phyloP scores from a whole-genome alignment of 108 stramenopile species.

The Pseudonitzschia multiseries region DNA sequence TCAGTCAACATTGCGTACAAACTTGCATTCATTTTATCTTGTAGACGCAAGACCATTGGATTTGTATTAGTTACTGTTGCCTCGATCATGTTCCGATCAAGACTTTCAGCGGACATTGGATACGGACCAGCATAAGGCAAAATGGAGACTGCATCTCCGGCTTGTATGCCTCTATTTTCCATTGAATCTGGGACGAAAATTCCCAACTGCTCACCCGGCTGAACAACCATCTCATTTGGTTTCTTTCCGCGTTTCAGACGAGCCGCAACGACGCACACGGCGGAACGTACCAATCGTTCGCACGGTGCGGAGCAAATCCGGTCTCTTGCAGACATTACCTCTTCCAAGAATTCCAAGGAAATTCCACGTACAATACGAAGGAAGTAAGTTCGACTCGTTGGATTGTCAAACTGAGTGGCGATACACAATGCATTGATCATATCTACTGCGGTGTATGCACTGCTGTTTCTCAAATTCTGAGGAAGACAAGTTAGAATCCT shows the following conservation, averaged over 20 bases:
- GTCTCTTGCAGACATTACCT: constrained; percentile 88
- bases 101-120: constrained; percentile 88
- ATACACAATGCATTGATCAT: constrained; percentile 92
- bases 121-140: constrained; percentile 91
- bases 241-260: constrained; percentile 80
- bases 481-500: constrained; percentile 81
- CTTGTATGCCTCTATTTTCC: constrained; percentile 89
- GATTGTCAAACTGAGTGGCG: constrained; percentile 86
- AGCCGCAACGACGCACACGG: constrained; percentile 89
- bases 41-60: constrained; percentile 81
- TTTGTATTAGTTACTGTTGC: constrained; percentile 83
- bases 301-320: constrained; percentile 90
- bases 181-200: constrained; percentile 87
- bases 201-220: constrained; percentile 85
- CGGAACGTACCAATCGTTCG: constrained; percentile 79
- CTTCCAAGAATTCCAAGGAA: constrained; percentile 88
- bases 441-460: constrained; percentile 84
- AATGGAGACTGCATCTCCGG: constrained; percentile 89
- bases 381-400: constrained; percentile 84
- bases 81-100: constrained; percentile 92
- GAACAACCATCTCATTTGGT: constrained; percentile 77
- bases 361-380: constrained; percentile 89
- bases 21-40: constrained; percentile 80
- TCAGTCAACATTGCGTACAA: constrained; percentile 79
- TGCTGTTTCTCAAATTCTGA: constrained; percentile 85